Evolutionary conservation across 1,139 yeast genomes (phyloP).

Genomic region (Suzukiozyma palmioleophila): DNA sequence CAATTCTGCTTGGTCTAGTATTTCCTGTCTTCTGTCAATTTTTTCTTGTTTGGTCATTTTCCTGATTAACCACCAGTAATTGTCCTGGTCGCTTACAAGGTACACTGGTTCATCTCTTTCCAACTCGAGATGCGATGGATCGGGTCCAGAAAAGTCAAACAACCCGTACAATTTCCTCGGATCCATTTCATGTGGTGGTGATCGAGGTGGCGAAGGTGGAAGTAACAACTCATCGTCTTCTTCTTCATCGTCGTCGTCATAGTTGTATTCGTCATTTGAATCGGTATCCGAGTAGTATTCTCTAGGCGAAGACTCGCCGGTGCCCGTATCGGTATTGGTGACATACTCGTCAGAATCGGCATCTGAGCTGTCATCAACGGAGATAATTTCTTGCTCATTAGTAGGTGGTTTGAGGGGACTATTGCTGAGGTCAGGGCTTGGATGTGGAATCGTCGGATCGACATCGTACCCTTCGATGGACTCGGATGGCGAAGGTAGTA

Average conservation of each 20-base stretch:
- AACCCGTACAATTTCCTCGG: slow-evolving; percentile 83
- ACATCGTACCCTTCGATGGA: not conserved
- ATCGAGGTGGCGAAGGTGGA: slow-evolving; percentile 66
- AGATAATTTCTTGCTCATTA: not conserved
- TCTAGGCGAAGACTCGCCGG: slow-evolving; percentile 1
- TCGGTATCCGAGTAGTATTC: slow-evolving; percentile 1
- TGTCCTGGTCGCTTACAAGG: slow-evolving; percentile 80
- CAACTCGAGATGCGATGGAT: slow-evolving; percentile 86
- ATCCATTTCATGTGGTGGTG: slow-evolving; percentile 80
- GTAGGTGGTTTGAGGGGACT: not conserved
- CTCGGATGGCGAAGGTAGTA: not conserved
- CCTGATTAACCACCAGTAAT: slow-evolving; percentile 94
- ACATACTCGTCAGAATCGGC: not conserved
- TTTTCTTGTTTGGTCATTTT: slow-evolving; percentile 47
- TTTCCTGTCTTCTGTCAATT: slow-evolving; percentile 8
- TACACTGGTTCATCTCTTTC: slow-evolving; percentile 78
- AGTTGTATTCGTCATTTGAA: slow-evolving; percentile 9
- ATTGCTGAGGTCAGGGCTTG: not conserved
- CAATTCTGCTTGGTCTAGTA: not conserved
- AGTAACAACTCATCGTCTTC: slow-evolving; percentile 21
- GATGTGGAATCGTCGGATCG: no score
- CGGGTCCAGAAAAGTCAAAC: slow-evolving; percentile 87
- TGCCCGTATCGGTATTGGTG: not conserved
- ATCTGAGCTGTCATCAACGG: not conserved
- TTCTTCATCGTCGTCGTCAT: slow-evolving; percentile 17